Evolutionary conservation across 1,139 yeast species (phyloP), one percentile per base, ranked within the genome.

Genomic region (Hansenula sp.): DNA sequence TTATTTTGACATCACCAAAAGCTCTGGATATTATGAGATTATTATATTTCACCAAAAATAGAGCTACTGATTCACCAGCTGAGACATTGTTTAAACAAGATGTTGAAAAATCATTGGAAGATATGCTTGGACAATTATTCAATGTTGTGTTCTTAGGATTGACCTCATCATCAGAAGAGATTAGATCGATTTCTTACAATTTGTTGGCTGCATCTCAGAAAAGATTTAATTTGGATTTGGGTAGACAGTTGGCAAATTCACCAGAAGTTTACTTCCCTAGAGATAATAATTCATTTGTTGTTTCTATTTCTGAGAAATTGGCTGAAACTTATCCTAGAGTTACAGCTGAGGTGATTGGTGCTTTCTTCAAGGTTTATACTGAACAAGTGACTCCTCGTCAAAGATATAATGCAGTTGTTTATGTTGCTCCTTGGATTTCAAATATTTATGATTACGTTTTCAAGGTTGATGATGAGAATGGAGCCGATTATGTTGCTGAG

Each of bases 381-480:
- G 57, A 53, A 14, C 42, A 53, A 3, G 67, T 68, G 6, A 53
- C 68, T 8, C 48, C 62, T 3, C 58, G 56, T 18, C 65, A 63
- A 31, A 62, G 65, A 13, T 51, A 61, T 8, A 57, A 65, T 17
- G 49, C 58, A 4, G 45, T 58, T 30, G 44, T 57, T 31, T 55
- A 57, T 54, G 66, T 82, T 12, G 70, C 87, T 1, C 90, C 94
- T 2, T 88, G 96, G 95, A 70, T 85, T n/a, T 73, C 73, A 28
- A 84, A 87, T 52, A 67, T 86, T 24, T 77, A 80, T 53, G 70
- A 69, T 21, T 62, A 77, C 50, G 79, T 86, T 13, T 81, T 71
- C 52, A 55, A 73, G 33, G 68, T 66, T 25, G 75, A 71, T 51
- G 78, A 75, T 25, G 71, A 71, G 29, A 66, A 64, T 44, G 94